Percentiles rank a stretch among this genome's conserved stretches.
These are phyloP conservation scores for Voacanga thouarsii DNA, from an alignment of 257 asterid species.

Conservation along the genomic window DNA sequence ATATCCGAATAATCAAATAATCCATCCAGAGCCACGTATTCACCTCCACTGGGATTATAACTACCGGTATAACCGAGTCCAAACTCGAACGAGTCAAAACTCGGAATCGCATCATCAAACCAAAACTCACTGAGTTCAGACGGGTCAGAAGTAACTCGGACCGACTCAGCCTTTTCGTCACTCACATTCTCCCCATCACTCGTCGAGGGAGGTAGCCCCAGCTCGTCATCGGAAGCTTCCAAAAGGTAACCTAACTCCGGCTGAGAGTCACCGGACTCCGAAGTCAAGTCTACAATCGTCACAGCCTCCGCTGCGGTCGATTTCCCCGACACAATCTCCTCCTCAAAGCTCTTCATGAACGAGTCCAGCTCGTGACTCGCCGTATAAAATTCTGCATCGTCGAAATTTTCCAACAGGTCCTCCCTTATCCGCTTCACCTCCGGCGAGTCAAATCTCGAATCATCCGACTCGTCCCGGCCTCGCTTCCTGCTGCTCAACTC, in stretches of 20 bases:
- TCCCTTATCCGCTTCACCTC: constrained; percentile 71
- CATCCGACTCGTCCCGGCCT: constrained; percentile 40
- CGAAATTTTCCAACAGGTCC: constrained; percentile 48
- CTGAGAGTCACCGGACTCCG: constrained; percentile 50
- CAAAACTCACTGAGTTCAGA: constrained; percentile 44
- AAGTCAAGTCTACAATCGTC: constrained; percentile 32
- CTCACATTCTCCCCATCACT: constrained; percentile 16
- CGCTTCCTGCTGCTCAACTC: constrained; percentile 42
- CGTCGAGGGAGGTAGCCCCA: constrained; percentile 66
- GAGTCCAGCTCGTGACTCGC: constrained; percentile 56
- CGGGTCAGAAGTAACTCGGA: constrained; percentile 41
- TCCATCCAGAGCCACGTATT: constrained; percentile 56
- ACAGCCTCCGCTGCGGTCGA: constrained; percentile 15
- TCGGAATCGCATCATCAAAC: constrained; percentile 34
- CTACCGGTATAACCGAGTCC: constrained; percentile 33
- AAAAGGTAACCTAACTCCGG: constrained; percentile 60
- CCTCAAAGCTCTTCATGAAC: constrained; percentile 82
- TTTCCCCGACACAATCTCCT: constrained; percentile 48
- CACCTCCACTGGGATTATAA: constrained; percentile 34
- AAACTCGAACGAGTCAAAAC: constrained; percentile 52
- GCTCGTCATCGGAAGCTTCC: constrained; percentile 80
- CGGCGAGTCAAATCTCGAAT: constrained; percentile 42
- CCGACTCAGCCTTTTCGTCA: constrained; percentile 30
- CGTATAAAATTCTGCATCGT: constrained; percentile 48
- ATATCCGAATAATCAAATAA: constrained; percentile 69